phyloP scores from a whole-genome alignment of 441 rosid species.

The Brassica hybrid region DNA sequence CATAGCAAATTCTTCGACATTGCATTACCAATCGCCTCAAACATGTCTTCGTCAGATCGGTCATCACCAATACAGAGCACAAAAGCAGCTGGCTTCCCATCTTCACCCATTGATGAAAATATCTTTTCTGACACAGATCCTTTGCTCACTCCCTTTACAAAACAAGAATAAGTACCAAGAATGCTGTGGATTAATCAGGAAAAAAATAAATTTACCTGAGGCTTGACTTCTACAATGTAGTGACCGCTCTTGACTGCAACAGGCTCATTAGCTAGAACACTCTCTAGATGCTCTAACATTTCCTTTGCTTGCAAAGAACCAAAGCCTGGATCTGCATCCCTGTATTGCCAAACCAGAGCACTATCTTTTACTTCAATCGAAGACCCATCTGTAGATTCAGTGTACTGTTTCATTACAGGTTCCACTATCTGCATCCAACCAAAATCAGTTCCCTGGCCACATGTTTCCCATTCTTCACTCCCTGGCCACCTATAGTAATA shows the following conservation, averaged over 20 bases:
- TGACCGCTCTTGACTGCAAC: conserved; percentile 62
- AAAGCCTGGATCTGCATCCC: conserved; percentile 55
- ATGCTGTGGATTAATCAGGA: neutral
- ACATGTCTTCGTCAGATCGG: conserved; percentile 49
- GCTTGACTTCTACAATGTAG: conserved; percentile 59
- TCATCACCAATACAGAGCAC: conserved; percentile 51
- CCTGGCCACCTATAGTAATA: conserved; percentile 50
- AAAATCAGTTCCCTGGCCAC: conserved; percentile 54
- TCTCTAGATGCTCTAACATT: conserved; percentile 61
- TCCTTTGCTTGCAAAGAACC: conserved; percentile 62
- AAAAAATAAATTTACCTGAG: conserved; percentile 43
- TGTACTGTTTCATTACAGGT: conserved; percentile 50
- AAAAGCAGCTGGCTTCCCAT: conserved; percentile 44
- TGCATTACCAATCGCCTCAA: conserved; percentile 48
- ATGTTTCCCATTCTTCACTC: conserved; percentile 49
- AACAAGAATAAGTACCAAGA: neutral
- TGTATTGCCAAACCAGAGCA: conserved; percentile 60
- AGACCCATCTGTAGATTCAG: conserved; percentile 63
- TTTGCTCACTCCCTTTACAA: conserved; percentile 48
- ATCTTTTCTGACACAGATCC: conserved; percentile 45
- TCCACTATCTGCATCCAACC: conserved; percentile 60
- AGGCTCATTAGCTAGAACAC: conserved; percentile 60
- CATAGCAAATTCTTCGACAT: conserved; percentile 39
- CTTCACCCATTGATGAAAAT: conserved; percentile 43
- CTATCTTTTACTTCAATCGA: conserved; percentile 57